Base-by-base conservation (phyloP, 371 early-diverging fungal genomes). In the Rhizopus microsporus region DNA sequence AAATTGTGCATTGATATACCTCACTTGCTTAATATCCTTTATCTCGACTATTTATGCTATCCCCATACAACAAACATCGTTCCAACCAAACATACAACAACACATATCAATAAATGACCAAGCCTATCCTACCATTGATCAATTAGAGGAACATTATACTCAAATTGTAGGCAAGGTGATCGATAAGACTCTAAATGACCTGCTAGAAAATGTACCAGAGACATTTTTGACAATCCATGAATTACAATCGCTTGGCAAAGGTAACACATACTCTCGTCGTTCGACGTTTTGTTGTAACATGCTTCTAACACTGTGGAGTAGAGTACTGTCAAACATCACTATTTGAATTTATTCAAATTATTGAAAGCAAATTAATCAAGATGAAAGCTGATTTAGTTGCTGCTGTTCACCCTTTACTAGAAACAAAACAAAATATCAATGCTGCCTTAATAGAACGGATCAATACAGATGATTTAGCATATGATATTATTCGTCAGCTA, bases 391-490 rank as follows among this genome's bases (percentile, higher is more conserved):
- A 63, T 38, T 17, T 73, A 23, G 35, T 72, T 10, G 55, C 59
- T 15, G 63, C 77, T 5, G 55, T 73, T n/a, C 60, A 62, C 1
- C 69, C 71, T 2, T 38, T 73, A 4, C 46, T 76, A 0, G 59
- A 76, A 15, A 42, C 60, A n/a, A 63, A 62, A 31, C 31, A 64
- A 23, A 13, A 57, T 13, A 23, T n/a, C 7, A 38, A 56, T 6
- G 29, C n/a, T 0, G 49, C n/a, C n/a, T 13, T 54, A 5, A 39
- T 42, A 7, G 55, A 54, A 4, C 59, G 72, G 29, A 15, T 72
- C 13, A 48, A 69, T 32, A 51, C 65, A 12, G 29, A 65, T 23
- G 59, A 69, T 37, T 55, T 65, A 23, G 62, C 68, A 30, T 44
- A 61, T 44, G 49, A 43, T 8, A 63, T 65, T 47, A 68, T 69